phyloP scores from a whole-genome alignment of 352 stramenopile genomes.

The Phytophthora hibernalis region DNA sequence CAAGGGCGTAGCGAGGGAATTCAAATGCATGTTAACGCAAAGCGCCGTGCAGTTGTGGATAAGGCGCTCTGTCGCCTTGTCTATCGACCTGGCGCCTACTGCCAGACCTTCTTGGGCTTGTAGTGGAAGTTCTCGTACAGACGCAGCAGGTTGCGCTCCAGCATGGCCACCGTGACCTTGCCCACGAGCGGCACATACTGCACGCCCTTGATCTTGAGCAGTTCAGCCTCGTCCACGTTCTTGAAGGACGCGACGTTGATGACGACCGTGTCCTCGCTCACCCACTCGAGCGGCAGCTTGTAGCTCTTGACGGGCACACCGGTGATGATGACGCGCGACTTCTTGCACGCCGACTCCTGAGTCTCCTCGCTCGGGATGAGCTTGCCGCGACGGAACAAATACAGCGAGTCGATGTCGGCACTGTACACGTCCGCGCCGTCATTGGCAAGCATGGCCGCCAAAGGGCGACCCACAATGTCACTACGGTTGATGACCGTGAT shows the following conservation, averaged over 20 bases:
- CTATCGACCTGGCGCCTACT: conserved; percentile 44
- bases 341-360: conserved; percentile 86
- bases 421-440: conserved; percentile 96
- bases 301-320: conserved; percentile 95
- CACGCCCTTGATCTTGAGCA: conserved; percentile 92
- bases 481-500: conserved; percentile 98
- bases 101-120: conserved; percentile 87
- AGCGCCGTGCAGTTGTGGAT: conserved; percentile 6
- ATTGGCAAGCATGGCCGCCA: conserved; percentile 96
- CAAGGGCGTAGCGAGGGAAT: conserved; percentile 8
- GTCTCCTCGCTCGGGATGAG: conserved; percentile 88
- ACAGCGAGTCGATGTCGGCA: conserved; percentile 96
- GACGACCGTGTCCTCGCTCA: conserved; percentile 92
- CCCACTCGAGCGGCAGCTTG: conserved; percentile 93
- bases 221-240: conserved; percentile 92
- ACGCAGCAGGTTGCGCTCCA: conserved; percentile 96
- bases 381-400: conserved; percentile 93
- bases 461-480: conserved; percentile 95
- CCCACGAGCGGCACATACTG: conserved; percentile 96
- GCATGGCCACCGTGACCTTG: conserved; percentile 97
- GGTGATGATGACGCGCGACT: conserved; percentile 95
- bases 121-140: conserved; percentile 97
- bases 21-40: conserved; percentile 33
- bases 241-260: conserved; percentile 98
- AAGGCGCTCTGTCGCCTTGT: conserved; percentile 19